phyloP scores from a whole-genome alignment of 208 protist species.

The Crithidia thermophila region DNA sequence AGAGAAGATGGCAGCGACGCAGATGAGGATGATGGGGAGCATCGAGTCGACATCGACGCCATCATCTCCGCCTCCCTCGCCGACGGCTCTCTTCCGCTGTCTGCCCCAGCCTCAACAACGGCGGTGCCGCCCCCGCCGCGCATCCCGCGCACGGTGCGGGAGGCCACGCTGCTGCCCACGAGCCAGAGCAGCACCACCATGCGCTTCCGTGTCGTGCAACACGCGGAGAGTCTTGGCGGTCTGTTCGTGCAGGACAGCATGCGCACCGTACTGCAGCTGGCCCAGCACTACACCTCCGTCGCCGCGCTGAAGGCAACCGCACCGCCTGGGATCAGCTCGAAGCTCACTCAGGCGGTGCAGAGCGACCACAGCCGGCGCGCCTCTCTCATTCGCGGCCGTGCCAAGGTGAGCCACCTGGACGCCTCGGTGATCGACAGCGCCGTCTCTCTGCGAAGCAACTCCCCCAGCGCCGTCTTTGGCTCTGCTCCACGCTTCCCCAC shows the following conservation, averaged over 20 bases:
- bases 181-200: conserved; percentile 21
- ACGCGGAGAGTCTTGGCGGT: conserved; percentile 39
- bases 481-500: conserved; percentile 16
- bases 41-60: conserved; percentile 12
- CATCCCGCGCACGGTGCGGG: conserved; percentile 26
- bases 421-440: not conserved
- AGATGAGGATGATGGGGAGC: not conserved
- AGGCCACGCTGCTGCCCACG: conserved; percentile 29
- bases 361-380: not conserved
- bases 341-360: not conserved
- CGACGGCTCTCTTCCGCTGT: too few relatives aligned
- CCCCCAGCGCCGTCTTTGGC: conserved; percentile 29
- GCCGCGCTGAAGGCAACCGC: conserved; percentile 1
- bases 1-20: not conserved
- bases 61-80: conserved; percentile 9
- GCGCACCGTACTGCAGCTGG: conserved; percentile 50
- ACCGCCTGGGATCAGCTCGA: not conserved
- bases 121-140: not conserved
- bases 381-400: not conserved
- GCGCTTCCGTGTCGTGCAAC: conserved; percentile 40
- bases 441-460: not conserved
- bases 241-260: conserved; percentile 60
- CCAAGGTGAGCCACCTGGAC: not conserved
- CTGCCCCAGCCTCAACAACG: too few relatives aligned
- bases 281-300: conserved; percentile 51